Evolutionary conservation across 1,284 basidiomycete genomes (phyloP).

Genomic region (Bondarzewia mesenterica): DNA sequence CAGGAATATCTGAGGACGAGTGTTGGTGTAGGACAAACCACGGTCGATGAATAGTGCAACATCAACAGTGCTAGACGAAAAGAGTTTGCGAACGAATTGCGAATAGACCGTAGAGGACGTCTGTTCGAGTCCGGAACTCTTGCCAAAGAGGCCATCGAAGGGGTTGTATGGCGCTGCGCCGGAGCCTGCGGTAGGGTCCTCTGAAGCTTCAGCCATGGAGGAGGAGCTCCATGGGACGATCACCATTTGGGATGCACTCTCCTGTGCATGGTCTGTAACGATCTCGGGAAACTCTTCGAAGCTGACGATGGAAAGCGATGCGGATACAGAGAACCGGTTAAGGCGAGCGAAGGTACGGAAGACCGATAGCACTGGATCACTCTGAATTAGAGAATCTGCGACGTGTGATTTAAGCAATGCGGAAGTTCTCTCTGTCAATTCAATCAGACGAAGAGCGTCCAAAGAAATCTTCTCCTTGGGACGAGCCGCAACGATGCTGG

Average conservation of each 20-base stretch:
- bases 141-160: conserved; percentile 50
- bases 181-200: conserved; percentile 14
- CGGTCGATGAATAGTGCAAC: conserved; percentile 81
- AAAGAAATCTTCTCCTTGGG: conserved; percentile 31
- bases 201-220: conserved; percentile 24
- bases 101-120: conserved; percentile 55
- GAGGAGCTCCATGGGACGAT: conserved; percentile 67
- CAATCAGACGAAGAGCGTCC: conserved; percentile 80
- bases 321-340: conserved; percentile 58
- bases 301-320: conserved; percentile 59
- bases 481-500: not conserved
- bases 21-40: conserved; percentile 23
- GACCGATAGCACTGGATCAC: conserved; percentile 76
- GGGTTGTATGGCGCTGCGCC: conserved; percentile 31
- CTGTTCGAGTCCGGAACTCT: conserved; percentile 23
- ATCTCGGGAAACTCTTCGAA: conserved; percentile 63
- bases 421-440: conserved; percentile 81
- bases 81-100: conserved; percentile 76
- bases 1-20: conserved; percentile 64
- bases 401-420: conserved; percentile 79
- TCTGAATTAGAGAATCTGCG: conserved; percentile 58
- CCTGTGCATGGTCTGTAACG: conserved; percentile 58
- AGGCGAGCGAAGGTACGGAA: conserved; percentile 78
- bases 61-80: conserved; percentile 55
- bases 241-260: conserved; percentile 63